Evolutionary conservation across 2,329 filamentous ascomycete genomes (phyloP).

Genomic region (Cyphellophora attinorum): DNA sequence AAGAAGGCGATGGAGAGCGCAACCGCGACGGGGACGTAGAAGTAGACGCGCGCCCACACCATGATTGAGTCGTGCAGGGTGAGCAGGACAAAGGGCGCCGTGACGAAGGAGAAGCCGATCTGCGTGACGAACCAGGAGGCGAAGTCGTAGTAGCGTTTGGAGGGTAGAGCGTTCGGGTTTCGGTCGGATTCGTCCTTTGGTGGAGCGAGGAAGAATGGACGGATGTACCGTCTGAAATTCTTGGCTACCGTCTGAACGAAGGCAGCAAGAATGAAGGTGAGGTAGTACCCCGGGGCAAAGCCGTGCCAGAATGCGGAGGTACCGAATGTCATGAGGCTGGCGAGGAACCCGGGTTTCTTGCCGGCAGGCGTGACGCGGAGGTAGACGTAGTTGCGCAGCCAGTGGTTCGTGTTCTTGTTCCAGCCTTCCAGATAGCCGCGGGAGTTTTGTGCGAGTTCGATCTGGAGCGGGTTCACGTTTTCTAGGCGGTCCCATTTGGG

Average conservation of each 20-base stretch:
- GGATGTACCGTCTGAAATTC: constrained; percentile 79
- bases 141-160: constrained; percentile 79
- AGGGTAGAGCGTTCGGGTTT: constrained; percentile 20
- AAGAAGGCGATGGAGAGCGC: constrained; percentile 62
- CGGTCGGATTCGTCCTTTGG: constrained; percentile 59
- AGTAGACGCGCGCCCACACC: constrained; percentile 81
- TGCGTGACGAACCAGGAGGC: constrained; percentile 69
- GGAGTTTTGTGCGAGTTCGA: constrained; percentile 90
- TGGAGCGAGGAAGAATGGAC: constrained; percentile 84
- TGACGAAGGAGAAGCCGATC: constrained; percentile 71
- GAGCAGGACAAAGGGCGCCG: constrained; percentile 77
- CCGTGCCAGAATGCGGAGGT: constrained; percentile 98
- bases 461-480: constrained; percentile 76
- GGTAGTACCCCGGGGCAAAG: constrained; percentile 93
- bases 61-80: constrained; percentile 58
- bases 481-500: constrained; percentile 83
- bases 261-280: constrained; percentile 79
- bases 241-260: constrained; percentile 91
- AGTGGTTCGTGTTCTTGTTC: constrained; percentile 99
- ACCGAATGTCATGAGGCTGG: constrained; percentile 84
- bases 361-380: constrained; percentile 88
- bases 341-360: constrained; percentile 92
- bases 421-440: constrained; percentile 82
- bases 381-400: constrained; percentile 93
- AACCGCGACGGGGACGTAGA: constrained; percentile 68